phyloP scores from a whole-genome alignment of 2,329 filamentous ascomycete species.

The Atkinsonella hypoxylon region DNA sequence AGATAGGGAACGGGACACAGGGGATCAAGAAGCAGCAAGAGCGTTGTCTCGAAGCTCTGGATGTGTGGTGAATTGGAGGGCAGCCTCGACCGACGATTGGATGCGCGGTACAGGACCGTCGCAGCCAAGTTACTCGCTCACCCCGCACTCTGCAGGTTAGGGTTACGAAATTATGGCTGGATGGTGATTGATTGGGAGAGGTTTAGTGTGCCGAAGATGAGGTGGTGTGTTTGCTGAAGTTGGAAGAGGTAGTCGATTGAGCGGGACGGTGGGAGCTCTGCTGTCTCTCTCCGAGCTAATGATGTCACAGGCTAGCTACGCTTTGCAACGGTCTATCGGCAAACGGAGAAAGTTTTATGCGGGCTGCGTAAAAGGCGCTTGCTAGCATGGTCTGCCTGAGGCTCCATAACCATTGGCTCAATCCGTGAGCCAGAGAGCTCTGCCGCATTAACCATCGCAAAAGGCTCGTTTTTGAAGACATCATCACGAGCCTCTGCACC shows the following conservation, averaged over 20 bases:
- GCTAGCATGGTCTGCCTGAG: conserved; percentile 13
- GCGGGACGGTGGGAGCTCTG: background rate
- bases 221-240: background rate
- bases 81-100: conserved; percentile 19
- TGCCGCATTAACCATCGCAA: conserved; percentile 20
- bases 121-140: conserved; percentile 11
- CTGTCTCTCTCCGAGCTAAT: conserved; percentile 1
- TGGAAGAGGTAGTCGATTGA: background rate
- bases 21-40: conserved; percentile 1
- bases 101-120: conserved; percentile 9
- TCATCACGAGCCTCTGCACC: conserved; percentile 6
- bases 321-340: background rate
- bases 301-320: conserved; percentile 7
- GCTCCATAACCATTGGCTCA: conserved; percentile 16
- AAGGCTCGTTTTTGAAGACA: conserved; percentile 27
- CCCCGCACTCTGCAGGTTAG: conserved; percentile 13
- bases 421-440: conserved; percentile 19
- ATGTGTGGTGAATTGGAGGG: conserved; percentile 15
- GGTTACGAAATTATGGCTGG: conserved; percentile 3
- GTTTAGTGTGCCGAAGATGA: background rate
- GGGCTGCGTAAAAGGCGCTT: background rate
- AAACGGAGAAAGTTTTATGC: background rate
- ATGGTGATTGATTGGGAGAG: conserved; percentile 6
- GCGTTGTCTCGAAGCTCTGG: background rate
- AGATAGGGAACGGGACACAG: background rate